These are phyloP conservation scores for Pseudohyphozyma bogoriensis DNA, from an alignment of 768 basidiomycete species.

Conservation along the genomic window DNA sequence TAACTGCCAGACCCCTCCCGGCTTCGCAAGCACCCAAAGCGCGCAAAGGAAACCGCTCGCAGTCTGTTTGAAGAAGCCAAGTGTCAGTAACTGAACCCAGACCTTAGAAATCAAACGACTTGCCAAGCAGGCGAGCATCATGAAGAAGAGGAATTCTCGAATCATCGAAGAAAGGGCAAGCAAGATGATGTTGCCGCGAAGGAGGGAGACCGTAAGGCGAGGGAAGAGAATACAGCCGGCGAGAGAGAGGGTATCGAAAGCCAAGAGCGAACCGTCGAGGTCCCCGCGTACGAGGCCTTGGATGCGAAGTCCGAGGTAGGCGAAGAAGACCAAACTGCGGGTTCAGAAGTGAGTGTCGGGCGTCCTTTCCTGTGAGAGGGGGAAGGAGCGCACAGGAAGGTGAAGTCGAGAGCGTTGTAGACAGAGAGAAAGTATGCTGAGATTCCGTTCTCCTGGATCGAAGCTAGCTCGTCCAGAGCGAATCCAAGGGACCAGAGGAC, in stretches of 20 bases:
- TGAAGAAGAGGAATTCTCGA: conserved; percentile 3
- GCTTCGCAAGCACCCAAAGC: conserved; percentile 4
- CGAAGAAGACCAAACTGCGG: conserved; percentile 54
- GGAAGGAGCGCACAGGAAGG: not conserved
- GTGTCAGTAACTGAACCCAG: not conserved
- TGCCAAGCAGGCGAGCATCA: not conserved
- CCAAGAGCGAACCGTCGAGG: conserved; percentile 46
- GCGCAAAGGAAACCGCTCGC: conserved; percentile 22
- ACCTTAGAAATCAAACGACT: not conserved
- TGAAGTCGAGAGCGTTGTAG: not conserved
- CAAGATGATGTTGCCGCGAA: conserved; percentile 26
- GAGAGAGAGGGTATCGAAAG: conserved; percentile 66
- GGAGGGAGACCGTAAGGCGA: conserved; percentile 40
- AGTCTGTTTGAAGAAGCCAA: conserved; percentile 12
- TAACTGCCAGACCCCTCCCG: too few relatives aligned
- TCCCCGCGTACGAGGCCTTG: conserved; percentile 52
- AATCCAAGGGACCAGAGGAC: conserved; percentile 27
- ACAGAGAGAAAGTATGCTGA: not conserved
- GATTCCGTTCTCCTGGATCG: conserved; percentile 23
- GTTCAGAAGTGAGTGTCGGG: conserved; percentile 32
- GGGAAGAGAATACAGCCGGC: conserved; percentile 72
- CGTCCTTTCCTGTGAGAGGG: too few relatives aligned
- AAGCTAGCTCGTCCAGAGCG: conserved; percentile 28
- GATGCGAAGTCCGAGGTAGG: conserved; percentile 56
- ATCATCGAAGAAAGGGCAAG: conserved; percentile 18